These are phyloP conservation scores for Coemansia sp. DNA, from an alignment of 192 early-diverging fungal species.

Conservation along the genomic window DNA sequence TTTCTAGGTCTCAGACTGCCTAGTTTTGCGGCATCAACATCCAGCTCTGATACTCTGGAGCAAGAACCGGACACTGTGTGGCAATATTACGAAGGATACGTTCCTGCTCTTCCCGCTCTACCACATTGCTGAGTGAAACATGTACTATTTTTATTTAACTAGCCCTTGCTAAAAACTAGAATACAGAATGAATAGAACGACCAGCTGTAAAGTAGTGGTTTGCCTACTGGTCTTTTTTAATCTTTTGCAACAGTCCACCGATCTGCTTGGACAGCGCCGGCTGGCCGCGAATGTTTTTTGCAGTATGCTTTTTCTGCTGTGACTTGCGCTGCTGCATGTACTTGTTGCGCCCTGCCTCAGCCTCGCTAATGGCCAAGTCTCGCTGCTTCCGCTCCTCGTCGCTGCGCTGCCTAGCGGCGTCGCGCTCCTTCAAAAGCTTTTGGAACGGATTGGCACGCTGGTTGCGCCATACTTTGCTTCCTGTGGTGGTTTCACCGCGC, in stretches of 20 bases:
- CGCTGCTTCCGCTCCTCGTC: slow-evolving; percentile 23
- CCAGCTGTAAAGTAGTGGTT: not conserved
- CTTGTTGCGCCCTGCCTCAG: slow-evolving; percentile 19
- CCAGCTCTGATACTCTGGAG: not conserved
- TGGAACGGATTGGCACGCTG: slow-evolving; percentile 43
- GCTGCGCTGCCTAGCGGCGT: slow-evolving; percentile 11
- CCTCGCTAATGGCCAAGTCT: slow-evolving; percentile 20
- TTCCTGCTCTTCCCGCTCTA: not conserved
- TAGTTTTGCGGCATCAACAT: not conserved
- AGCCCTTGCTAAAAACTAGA: not conserved
- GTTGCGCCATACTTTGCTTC: slow-evolving; percentile 10
- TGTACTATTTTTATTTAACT: not conserved
- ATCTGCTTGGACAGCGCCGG: slow-evolving; percentile 45
- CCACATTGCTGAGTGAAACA: not conserved
- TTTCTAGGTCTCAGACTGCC: slow-evolving; percentile 1
- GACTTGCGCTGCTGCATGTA: slow-evolving; percentile 32
- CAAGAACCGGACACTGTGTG: not conserved
- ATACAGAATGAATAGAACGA: not conserved
- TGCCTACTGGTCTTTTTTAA: slow-evolving; percentile 17
- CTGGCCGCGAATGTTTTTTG: slow-evolving; percentile 37
- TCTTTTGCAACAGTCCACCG: slow-evolving; percentile 27
- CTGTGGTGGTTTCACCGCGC: not conserved
- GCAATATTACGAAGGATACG: slow-evolving; percentile 8
- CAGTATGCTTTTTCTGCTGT: slow-evolving; percentile 32
- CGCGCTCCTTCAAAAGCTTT: slow-evolving; percentile 28